These are phyloP conservation scores for Stellera chamaejasme DNA, from an alignment of 345 rosid genomes.

Conservation along the genomic window DNA sequence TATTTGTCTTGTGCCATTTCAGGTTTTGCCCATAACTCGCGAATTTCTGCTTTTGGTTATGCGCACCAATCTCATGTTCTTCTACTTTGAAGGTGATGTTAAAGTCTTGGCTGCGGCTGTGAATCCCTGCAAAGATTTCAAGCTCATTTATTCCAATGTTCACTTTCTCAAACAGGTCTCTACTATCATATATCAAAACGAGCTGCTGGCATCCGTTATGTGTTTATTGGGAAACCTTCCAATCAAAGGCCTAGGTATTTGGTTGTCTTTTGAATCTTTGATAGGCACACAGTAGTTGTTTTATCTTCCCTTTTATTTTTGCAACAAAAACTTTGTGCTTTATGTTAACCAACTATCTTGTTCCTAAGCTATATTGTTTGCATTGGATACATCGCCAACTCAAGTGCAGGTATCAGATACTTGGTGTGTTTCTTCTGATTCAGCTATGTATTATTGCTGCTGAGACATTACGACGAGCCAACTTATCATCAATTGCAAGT, in stretches of 20 bases:
- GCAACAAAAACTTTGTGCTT: not conserved
- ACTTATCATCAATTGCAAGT: constrained; percentile 74
- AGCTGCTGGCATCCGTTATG: constrained; percentile 74
- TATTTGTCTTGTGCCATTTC: constrained; percentile 13
- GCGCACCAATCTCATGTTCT: constrained; percentile 89
- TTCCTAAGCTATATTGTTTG: not conserved
- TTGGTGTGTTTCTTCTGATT: constrained; percentile 85
- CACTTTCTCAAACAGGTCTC: constrained; percentile 38
- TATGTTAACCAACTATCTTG: not conserved
- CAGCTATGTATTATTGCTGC: constrained; percentile 90
- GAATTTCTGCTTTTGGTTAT: constrained; percentile 74
- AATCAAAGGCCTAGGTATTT: constrained; percentile 90
- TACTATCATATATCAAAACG: constrained; percentile 95
- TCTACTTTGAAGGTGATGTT: constrained; percentile 88
- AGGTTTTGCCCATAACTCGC: constrained; percentile 76
- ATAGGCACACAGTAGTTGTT: not conserved
- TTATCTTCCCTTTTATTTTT: not conserved
- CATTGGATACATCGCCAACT: not conserved
- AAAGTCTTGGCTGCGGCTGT: not conserved
- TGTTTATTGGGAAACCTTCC: constrained; percentile 82
- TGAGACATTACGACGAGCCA: constrained; percentile 76
- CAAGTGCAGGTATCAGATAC: constrained; percentile 70
- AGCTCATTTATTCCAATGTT: not conserved
- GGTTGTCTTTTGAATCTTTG: constrained; percentile 5
- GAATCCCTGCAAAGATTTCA: not conserved